phyloP scores from a whole-genome alignment of 164 flowering plant species.

The Stephania yunnanensis region DNA sequence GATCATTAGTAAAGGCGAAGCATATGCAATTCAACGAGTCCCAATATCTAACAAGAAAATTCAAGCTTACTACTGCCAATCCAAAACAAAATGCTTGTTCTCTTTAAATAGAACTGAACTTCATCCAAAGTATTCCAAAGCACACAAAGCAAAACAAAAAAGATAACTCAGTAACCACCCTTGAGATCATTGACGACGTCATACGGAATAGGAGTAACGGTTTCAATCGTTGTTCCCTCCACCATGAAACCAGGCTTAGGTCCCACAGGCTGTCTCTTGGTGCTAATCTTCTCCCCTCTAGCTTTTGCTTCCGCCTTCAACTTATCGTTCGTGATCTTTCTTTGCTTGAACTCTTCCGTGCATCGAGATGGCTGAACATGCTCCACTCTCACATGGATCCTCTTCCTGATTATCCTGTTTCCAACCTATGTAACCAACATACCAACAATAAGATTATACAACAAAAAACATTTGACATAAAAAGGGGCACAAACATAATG shows the following conservation, averaged over 20 bases:
- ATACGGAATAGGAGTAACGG: slow-evolving; percentile 79
- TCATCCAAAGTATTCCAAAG: background rate
- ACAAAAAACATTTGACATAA: background rate
- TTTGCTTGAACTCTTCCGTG: slow-evolving; percentile 48
- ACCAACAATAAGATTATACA: background rate
- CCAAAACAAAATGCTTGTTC: background rate
- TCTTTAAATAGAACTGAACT: background rate
- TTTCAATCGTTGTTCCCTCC: slow-evolving; percentile 66
- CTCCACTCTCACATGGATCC: slow-evolving; percentile 78
- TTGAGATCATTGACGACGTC: slow-evolving; percentile 51
- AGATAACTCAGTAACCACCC: background rate
- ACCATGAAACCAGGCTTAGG: slow-evolving; percentile 94
- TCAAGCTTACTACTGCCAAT: background rate
- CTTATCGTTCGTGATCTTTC: slow-evolving; percentile 53
- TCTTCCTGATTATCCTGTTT: slow-evolving; percentile 60
- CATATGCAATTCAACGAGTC: background rate
- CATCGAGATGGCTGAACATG: slow-evolving; percentile 75
- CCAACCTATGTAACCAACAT: slow-evolving; percentile 38
- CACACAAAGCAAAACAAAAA: background rate
- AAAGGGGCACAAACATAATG: too few species aligned
- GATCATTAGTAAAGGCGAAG: background rate
- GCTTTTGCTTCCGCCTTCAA: slow-evolving; percentile 73
- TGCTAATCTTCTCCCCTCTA: slow-evolving; percentile 61
- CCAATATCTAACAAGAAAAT: background rate
- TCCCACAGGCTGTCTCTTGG: slow-evolving; percentile 74